Evolutionary conservation across 495 filamentous ascomycete genomes (phyloP).

Genomic region (Aspergillus campestris): DNA sequence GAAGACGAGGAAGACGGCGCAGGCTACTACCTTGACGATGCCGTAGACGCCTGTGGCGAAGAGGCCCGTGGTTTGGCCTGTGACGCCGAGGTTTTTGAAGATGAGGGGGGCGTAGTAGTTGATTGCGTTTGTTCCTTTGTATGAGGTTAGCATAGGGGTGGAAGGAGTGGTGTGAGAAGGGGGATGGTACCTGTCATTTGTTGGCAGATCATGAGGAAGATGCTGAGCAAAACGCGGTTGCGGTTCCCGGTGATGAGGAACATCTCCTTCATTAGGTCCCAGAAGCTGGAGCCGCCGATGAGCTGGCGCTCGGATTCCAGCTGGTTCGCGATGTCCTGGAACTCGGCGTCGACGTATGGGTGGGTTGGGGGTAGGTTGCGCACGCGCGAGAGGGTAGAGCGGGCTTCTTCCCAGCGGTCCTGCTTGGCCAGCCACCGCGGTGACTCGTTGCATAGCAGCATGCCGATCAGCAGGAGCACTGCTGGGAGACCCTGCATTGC

Average conservation of each 20-base stretch:
- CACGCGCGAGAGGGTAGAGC: slow-evolving; percentile 43
- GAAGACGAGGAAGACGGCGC: slow-evolving; percentile 57
- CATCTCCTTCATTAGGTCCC: slow-evolving; percentile 63
- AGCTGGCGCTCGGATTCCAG: slow-evolving; percentile 60
- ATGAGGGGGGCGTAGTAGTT: slow-evolving; percentile 71
- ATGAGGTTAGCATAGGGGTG: too few species aligned
- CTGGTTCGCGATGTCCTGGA: slow-evolving; percentile 54
- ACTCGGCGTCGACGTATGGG: slow-evolving; percentile 56
- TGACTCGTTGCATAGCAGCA: slow-evolving; percentile 57
- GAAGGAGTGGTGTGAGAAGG: too few species aligned
- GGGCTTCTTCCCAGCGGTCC: slow-evolving; percentile 63
- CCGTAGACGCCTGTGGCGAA: slow-evolving; percentile 49
- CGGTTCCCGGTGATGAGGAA: slow-evolving; percentile 59
- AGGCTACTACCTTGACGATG: slow-evolving; percentile 47
- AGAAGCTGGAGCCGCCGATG: slow-evolving; percentile 52
- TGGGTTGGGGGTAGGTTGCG: slow-evolving; percentile 47
- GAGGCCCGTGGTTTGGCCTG: slow-evolving; percentile 36
- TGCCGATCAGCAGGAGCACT: slow-evolving; percentile 48
- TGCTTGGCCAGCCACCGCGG: slow-evolving; percentile 62
- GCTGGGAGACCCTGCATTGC: slow-evolving; percentile 60
- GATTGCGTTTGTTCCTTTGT: slow-evolving; percentile 37
- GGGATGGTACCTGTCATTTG: slow-evolving; percentile 53
- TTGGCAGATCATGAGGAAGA: slow-evolving; percentile 62
- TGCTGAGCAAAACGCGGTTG: slow-evolving; percentile 47
- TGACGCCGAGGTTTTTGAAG: slow-evolving; percentile 48